A percentile compares a stretch with the other conserved stretches of the same genome.
Evolutionary conservation across 2,329 filamentous ascomycete genomes (phyloP).

Genomic region (Hypoxylon sp.): DNA sequence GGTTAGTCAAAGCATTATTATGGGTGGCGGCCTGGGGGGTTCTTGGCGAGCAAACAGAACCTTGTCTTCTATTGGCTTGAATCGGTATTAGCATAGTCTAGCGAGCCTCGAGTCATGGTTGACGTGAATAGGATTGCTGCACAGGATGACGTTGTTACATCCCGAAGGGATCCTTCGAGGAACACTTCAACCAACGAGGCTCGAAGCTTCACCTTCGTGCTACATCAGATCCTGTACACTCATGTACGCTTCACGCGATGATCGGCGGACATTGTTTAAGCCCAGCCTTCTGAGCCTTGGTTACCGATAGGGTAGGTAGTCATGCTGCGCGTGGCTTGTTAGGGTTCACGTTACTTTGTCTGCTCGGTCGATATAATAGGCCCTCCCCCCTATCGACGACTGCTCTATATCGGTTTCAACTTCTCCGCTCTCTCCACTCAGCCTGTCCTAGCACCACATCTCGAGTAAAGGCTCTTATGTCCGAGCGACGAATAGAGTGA

Average conservation of each 20-base stretch:
- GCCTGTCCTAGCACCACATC: slow-evolving; percentile 12
- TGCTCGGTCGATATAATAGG: slow-evolving; percentile 34
- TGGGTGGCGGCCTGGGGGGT: slow-evolving; percentile 14
- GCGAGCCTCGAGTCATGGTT: slow-evolving; percentile 28
- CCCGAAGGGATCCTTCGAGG: slow-evolving; percentile 25
- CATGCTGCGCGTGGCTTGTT: slow-evolving; percentile 17
- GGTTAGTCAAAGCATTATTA: slow-evolving; percentile 17
- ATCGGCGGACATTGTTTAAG: slow-evolving; percentile 38
- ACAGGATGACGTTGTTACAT: slow-evolving; percentile 37
- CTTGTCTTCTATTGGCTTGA: slow-evolving; percentile 29
- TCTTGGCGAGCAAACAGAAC: slow-evolving; percentile 20
- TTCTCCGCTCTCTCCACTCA: slow-evolving; percentile 15
- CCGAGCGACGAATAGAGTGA: slow-evolving; percentile 3
- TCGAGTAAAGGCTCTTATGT: slow-evolving; percentile 10
- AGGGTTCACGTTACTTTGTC: slow-evolving; percentile 8
- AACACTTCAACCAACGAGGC: slow-evolving; percentile 34
- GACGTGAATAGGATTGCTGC: slow-evolving; percentile 20
- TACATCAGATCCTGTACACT: slow-evolving; percentile 27
- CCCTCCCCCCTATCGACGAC: slow-evolving; percentile 17
- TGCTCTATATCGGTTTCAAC: slow-evolving; percentile 11
- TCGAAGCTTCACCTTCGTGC: slow-evolving; percentile 21
- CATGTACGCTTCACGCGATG: slow-evolving; percentile 38
- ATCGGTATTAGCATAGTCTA: slow-evolving; percentile 32
- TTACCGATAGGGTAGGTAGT: slow-evolving; percentile 11
- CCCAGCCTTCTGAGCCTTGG: slow-evolving; percentile 24